Conservation (phyloP, 176 grass and related monocot species). For the Chrysopogon serrulatus region DNA sequence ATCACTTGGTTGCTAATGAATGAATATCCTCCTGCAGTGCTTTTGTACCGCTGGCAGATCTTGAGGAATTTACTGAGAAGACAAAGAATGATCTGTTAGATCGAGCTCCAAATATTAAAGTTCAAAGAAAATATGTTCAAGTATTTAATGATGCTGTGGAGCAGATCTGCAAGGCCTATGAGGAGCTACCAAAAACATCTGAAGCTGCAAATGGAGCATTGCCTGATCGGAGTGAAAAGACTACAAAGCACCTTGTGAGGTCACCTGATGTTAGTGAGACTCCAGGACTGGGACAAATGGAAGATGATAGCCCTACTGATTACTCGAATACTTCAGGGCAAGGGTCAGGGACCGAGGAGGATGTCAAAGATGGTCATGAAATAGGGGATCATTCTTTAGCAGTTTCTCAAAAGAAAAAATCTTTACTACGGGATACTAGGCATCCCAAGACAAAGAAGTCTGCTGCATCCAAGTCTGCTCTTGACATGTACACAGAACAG, state of each 20-base stretch:
- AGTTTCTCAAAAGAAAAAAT: conserved; percentile 44
- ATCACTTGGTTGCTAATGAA: conserved; percentile 24
- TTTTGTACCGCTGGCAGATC: conserved; percentile 74
- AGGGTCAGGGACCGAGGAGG: conserved; percentile 24
- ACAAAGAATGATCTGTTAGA: conserved; percentile 54
- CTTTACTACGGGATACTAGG: conserved; percentile 19
- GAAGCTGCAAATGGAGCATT: conserved; percentile 24
- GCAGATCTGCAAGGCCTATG: conserved; percentile 83
- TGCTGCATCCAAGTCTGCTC: conserved; percentile 27
- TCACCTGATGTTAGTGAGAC: conserved; percentile 34
- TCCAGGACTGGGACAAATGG: conserved; percentile 28
- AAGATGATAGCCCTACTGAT: conserved; percentile 31
- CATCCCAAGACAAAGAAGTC: conserved; percentile 33
- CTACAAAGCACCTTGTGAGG: conserved; percentile 39
- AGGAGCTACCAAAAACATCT: conserved; percentile 55
- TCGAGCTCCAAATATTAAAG: conserved; percentile 57
- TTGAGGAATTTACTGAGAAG: conserved; percentile 78
- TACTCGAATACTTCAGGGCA: conserved; percentile 23
- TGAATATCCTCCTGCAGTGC: conserved; percentile 55
- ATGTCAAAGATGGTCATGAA: conserved; percentile 21
- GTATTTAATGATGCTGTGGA: conserved; percentile 66
- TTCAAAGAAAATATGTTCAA: conserved; percentile 50
- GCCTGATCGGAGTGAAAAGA: conserved; percentile 38
- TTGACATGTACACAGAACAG: conserved; percentile 11
- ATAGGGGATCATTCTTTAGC: conserved; percentile 17